Evolutionary conservation across 2,329 filamentous ascomycete species (phyloP), one percentile per base, ranked within the genome.

Genomic region (Aspergillus sclerotialis): DNA sequence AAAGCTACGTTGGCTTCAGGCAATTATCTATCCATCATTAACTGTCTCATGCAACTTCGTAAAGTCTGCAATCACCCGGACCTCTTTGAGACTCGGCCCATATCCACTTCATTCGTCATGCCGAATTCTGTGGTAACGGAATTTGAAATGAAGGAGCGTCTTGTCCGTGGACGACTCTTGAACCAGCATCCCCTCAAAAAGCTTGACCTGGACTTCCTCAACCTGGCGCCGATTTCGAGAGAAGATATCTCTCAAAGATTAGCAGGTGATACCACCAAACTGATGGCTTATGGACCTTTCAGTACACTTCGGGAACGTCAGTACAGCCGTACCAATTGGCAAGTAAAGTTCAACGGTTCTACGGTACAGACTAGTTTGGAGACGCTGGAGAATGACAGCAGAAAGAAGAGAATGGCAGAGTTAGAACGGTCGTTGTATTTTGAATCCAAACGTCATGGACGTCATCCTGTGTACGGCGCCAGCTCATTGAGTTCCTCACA

Each of bases 31-130:
- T 94, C 88, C 12, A 95, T 98, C 57, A 96, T 96, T 64, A 94
- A 95, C 58, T 96, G 93, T 60, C 68, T 98, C 33, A 94, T 98
- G 88, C 92, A 94, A 56, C 71, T 98, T 34, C 80, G 92, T 31
- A 95, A 96, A 59, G 93, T 98, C 33, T 98, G 92, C 72, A 98
- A 98, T 49, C 92, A 98, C 55, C 93, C 92, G 0, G 92, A 98
- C 62, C 72, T 98, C 7, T 98, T 98, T 52, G 84, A 96, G 48
- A 94, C 94, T 39, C 79, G 92, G 11, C 89, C 88, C 1, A 96
- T 98, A 51, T 92, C 94, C 64, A 98, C 90, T 0, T 96, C 92
- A 1, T 94, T 95, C 59, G 86, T 88, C 3, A 94, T 96, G 83
- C 72, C 77, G 16, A 82, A 73, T 43, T 93, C 89, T 3, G 80